phyloP scores from a whole-genome alignment of 345 rosid species.

The Balakata baccata region DNA sequence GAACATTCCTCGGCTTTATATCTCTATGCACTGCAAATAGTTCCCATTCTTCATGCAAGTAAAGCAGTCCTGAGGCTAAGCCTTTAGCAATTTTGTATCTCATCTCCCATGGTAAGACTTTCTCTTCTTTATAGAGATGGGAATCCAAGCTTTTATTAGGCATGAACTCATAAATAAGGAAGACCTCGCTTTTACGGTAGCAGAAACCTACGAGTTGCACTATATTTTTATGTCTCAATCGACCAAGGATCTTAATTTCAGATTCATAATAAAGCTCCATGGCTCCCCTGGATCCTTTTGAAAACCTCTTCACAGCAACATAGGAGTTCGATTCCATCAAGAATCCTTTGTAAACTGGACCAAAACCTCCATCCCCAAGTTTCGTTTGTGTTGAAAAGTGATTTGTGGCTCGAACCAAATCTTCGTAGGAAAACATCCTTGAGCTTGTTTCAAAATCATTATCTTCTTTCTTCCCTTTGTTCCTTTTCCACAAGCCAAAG shows the following conservation, averaged over 20 bases:
- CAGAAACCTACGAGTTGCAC: slow-evolving; percentile 12
- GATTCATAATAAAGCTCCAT: too few relatives aligned
- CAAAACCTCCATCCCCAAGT: neutral
- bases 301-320: slow-evolving; percentile 2
- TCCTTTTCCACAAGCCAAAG: too few relatives aligned
- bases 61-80: slow-evolving; percentile 3
- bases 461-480: neutral
- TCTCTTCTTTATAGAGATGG: neutral
- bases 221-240: slow-evolving; percentile 6
- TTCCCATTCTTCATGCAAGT: slow-evolving; percentile 10
- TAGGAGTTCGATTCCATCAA: neutral
- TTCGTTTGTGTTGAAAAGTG: neutral
- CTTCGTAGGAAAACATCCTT: neutral
- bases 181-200: neutral
- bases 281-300: too few relatives aligned
- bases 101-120: neutral
- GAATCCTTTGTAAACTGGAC: neutral
- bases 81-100: slow-evolving; percentile 4
- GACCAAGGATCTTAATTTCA: neutral
- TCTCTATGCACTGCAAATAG: slow-evolving; percentile 8
- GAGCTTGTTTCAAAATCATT: neutral
- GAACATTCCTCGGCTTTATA: slow-evolving; percentile 10
- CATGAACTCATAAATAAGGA: slow-evolving; percentile 7
- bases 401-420: neutral
- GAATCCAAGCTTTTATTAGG: slow-evolving; percentile 3